A percentile compares a stretch with the other conserved stretches of the same genome.
Evolutionary conservation across 176 grass and related monocot genomes (phyloP).

Genomic region (Eremochloa ophiuroides): DNA sequence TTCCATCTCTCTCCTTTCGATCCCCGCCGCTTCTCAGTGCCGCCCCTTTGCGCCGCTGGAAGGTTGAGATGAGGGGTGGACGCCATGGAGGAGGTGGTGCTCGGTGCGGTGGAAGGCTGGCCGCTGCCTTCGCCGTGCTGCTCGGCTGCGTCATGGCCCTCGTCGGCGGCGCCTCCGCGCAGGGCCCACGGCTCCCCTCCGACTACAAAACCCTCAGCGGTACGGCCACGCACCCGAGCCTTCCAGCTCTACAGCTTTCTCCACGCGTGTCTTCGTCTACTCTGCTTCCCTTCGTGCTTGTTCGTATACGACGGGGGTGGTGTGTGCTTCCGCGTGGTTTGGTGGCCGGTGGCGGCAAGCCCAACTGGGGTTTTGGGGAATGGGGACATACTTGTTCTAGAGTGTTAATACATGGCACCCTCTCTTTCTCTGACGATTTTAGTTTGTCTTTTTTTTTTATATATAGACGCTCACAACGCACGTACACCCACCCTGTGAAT

Average conservation of each 20-base stretch:
- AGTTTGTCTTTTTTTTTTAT: not conserved
- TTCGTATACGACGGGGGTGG: no score
- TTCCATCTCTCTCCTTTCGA: not conserved
- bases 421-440: not conserved
- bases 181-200: not conserved
- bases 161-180: constrained; percentile 25
- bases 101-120: not conserved
- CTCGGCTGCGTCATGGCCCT: constrained; percentile 26
- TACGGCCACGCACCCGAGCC: not conserved
- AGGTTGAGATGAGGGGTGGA: constrained; percentile 38
- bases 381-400: not conserved
- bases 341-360: not conserved
- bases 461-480: no score
- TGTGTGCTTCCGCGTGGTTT: not conserved
- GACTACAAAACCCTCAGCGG: constrained; percentile 61
- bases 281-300: not conserved
- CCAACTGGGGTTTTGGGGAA: not conserved
- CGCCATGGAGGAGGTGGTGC: constrained; percentile 18
- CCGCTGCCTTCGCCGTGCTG: constrained; percentile 18
- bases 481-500: no score
- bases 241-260: not conserved
- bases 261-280: not conserved
- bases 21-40: not conserved
- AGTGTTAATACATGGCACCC: not conserved
- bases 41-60: not conserved